Evolutionary conservation across 768 basidiomycete genomes (phyloP).

Genomic region (Boletales sp.): DNA sequence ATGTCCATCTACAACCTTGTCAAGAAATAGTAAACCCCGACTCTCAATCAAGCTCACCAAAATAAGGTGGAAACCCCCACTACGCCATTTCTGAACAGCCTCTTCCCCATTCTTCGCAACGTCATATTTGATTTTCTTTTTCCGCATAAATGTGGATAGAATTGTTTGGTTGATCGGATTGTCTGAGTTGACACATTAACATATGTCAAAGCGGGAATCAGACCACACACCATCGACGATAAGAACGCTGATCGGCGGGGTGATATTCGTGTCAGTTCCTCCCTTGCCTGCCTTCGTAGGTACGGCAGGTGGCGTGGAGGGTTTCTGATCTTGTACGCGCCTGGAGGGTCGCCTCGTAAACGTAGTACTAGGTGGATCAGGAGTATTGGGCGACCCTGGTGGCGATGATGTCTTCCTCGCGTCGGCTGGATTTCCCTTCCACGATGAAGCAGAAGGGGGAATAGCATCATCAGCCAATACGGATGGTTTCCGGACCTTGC

Average conservation of each 20-base stretch:
- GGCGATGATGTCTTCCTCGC: constrained; percentile 32
- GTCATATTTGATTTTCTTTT: constrained; percentile 93
- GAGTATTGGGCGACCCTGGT: constrained; percentile 30
- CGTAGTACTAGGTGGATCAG: constrained; percentile 21
- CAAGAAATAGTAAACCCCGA: constrained; percentile 3
- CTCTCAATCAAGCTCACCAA: constrained; percentile 53
- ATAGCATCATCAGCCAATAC: constrained; percentile 27
- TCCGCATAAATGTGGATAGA: constrained; percentile 93
- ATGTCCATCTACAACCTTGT: constrained; percentile 88
- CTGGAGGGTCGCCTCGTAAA: constrained; percentile 29
- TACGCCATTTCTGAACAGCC: constrained; percentile 93
- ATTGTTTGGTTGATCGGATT: constrained; percentile 99
- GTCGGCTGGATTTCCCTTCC: constrained; percentile 28
- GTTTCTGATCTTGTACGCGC: constrained; percentile 30
- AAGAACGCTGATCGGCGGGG: constrained; percentile 95
- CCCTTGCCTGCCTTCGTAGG: constrained; percentile 49
- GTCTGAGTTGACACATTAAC: constrained; percentile 49
- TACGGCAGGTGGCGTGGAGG: constrained; percentile 24
- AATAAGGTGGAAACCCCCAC: constrained; percentile 92
- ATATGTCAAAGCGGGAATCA: not conserved
- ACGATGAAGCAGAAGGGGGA: constrained; percentile 10
- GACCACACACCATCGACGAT: constrained; percentile 86
- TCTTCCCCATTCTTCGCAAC: constrained; percentile 93
- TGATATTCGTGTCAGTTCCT: constrained; percentile 62
- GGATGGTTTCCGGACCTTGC: constrained; percentile 29